Evolutionary conservation across 768 basidiomycete genomes (phyloP), one percentile per base, ranked within the genome.

Genomic region (Postia placenta): DNA sequence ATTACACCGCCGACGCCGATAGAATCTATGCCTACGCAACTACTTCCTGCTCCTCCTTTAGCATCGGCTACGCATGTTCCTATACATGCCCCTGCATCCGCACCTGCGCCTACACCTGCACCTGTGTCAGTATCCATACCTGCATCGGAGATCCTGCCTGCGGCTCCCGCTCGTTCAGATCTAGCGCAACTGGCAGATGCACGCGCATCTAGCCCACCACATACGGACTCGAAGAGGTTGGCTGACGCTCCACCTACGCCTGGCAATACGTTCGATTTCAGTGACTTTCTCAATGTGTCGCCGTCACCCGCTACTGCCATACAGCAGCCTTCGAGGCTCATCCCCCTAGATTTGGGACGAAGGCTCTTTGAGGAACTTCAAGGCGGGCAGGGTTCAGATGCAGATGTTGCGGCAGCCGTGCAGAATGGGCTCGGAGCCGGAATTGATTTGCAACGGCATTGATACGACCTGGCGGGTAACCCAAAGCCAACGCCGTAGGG

Each of bases 291-390:
- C 60, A 80, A 87, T 56, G 81, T 81, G 30, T 86, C 85, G 22
- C 83, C 83, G 12, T 81, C 82, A 2, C 80, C 82, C 4, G 69
- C 73, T 11, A 64, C 73, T 14, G 67, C 64, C 12, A 49, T 61
- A 25, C 40, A 51, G 52, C 41, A 55, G 62, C 46, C 56, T 58
- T 60, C 57, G 58, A 57, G 56, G 59, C 64, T 20, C 61, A 62
- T 37, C 62, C 70, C 74, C 36, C 75, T 80, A 14, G 83, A 85
- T 54, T 71, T 85, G 36, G 84, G 83, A 28, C 64, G 84, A 45
- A 80, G 78, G 62, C 64, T 87, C 49, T 87, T 87, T 58, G 84
- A 85, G 56, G 85, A 82, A 58, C 81, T 85, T 59, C 79, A 81
- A 20, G 36, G 48, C 11, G 7, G 9, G 3, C 17, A 11, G 19